Percentiles rank a stretch among this genome's conserved stretches.
These are phyloP conservation scores for Mollisiaceae sp. DNA, from an alignment of 2,329 filamentous ascomycete genomes.

Conservation along the genomic window DNA sequence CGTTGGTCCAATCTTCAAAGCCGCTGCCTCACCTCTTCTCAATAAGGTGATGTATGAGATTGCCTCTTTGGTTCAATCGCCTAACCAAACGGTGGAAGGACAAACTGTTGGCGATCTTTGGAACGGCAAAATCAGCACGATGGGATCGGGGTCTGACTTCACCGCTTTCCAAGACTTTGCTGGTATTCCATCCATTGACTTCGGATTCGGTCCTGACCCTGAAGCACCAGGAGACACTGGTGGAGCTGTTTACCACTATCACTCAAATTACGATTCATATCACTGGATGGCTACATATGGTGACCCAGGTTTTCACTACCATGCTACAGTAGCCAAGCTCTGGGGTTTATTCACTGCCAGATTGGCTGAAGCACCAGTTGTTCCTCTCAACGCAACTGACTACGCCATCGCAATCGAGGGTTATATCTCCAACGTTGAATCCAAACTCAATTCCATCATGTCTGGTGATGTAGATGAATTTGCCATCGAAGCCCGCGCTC, in stretches of 20 bases:
- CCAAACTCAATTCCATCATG: constrained; percentile 36
- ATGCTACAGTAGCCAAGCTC: constrained; percentile 61
- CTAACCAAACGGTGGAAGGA: constrained; percentile 45
- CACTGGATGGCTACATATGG: constrained; percentile 83
- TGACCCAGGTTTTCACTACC: constrained; percentile 68
- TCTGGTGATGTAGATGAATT: constrained; percentile 34
- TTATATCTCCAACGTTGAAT: constrained; percentile 40
- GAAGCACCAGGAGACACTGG: constrained; percentile 25
- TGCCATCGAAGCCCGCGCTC: constrained; percentile 38
- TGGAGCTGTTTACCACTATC: constrained; percentile 72
- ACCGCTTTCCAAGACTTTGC: constrained; percentile 68
- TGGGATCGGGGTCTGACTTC: constrained; percentile 71
- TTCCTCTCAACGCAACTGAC: constrained; percentile 57
- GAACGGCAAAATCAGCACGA: constrained; percentile 58
- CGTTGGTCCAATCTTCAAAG: constrained; percentile 59
- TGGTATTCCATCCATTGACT: constrained; percentile 57
- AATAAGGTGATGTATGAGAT: constrained; percentile 65
- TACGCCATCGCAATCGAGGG: constrained; percentile 42
- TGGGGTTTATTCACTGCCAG: constrained; percentile 55
- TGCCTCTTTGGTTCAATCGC: constrained; percentile 53
- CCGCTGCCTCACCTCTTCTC: constrained; percentile 65
- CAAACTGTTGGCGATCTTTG: constrained; percentile 51
- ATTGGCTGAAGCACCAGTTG: constrained; percentile 55
- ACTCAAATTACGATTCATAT: constrained; percentile 84
- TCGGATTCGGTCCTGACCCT: constrained; percentile 54